Evolutionary conservation across 768 basidiomycete species (phyloP).

Genomic region (Boletus vinaceobasis): DNA sequence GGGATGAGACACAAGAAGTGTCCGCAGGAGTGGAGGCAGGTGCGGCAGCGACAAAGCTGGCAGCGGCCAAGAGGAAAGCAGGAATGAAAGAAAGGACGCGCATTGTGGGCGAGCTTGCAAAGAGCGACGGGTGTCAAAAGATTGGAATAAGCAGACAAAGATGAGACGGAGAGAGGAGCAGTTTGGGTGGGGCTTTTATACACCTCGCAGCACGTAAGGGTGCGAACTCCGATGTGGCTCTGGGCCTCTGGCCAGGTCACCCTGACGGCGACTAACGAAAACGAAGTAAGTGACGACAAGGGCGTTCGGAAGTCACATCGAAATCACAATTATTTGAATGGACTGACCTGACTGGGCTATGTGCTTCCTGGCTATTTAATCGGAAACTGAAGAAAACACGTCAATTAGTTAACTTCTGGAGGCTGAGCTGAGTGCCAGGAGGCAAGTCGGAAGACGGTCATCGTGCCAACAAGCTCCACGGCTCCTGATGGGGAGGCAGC

Average conservation of each 20-base stretch:
- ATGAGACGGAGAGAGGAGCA: not conserved
- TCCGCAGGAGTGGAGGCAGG: not conserved
- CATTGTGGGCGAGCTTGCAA: slow-evolving; percentile 9
- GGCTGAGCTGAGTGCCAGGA: not conserved
- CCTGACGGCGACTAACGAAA: not conserved
- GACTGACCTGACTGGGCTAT: not conserved
- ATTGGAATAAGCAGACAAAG: not conserved
- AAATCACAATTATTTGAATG: slow-evolving; percentile 37
- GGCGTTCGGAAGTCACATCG: not conserved
- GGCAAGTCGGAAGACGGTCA: slow-evolving; percentile 4
- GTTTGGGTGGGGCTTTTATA: slow-evolving; percentile 16
- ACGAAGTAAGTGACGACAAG: not conserved
- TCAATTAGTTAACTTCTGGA: not conserved
- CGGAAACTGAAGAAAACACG: slow-evolving; percentile 4
- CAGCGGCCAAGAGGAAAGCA: slow-evolving; percentile 6
- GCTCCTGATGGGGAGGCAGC: not conserved
- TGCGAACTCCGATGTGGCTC: not conserved
- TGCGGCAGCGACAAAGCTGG: slow-evolving; percentile 8
- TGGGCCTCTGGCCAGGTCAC: not conserved
- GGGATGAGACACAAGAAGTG: slow-evolving; percentile 1
- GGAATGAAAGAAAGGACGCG: slow-evolving; percentile 16
- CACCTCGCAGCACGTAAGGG: not conserved
- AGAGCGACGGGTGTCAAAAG: slow-evolving; percentile 11
- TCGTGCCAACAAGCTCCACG: not conserved
- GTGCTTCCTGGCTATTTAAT: not conserved